These are phyloP conservation scores for Lactarius sp. DNA, from an alignment of 768 basidiomycete species.

Conservation along the genomic window DNA sequence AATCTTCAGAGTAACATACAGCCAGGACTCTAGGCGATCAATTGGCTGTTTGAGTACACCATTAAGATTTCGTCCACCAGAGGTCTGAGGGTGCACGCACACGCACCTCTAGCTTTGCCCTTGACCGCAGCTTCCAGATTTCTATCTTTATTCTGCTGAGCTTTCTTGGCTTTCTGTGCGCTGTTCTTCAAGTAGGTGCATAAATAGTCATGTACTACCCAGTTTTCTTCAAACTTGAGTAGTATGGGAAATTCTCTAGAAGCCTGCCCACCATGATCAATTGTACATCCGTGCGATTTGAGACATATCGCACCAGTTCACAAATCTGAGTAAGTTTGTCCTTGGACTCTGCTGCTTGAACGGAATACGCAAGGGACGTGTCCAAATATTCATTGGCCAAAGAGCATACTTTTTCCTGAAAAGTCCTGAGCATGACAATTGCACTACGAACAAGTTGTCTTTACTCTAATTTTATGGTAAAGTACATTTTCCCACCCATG, in stretches of 20 bases:
- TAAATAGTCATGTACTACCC: background rate
- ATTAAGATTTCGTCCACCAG: too few species aligned
- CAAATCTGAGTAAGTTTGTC: background rate
- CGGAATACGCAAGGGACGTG: background rate
- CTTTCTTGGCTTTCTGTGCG: conserved; percentile 3
- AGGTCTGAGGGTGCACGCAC: too few species aligned
- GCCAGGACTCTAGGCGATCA: too few species aligned
- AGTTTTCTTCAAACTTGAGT: background rate
- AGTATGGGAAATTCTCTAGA: background rate
- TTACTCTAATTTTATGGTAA: background rate
- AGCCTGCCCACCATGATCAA: background rate
- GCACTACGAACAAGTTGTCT: background rate
- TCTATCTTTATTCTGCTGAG: background rate
- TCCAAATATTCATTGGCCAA: background rate
- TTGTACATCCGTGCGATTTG: background rate
- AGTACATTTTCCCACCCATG: conserved; percentile 2
- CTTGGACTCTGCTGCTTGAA: background rate
- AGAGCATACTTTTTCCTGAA: background rate
- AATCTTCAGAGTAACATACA: too few species aligned
- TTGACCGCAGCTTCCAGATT: background rate
- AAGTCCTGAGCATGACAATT: background rate
- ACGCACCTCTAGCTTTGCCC: conserved; percentile 1
- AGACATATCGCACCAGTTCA: background rate
- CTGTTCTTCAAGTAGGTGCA: background rate
- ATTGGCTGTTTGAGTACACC: too few species aligned